Evolutionary conservation across 169 alveolate genomes (phyloP).

Genomic region (Theileria parva): DNA sequence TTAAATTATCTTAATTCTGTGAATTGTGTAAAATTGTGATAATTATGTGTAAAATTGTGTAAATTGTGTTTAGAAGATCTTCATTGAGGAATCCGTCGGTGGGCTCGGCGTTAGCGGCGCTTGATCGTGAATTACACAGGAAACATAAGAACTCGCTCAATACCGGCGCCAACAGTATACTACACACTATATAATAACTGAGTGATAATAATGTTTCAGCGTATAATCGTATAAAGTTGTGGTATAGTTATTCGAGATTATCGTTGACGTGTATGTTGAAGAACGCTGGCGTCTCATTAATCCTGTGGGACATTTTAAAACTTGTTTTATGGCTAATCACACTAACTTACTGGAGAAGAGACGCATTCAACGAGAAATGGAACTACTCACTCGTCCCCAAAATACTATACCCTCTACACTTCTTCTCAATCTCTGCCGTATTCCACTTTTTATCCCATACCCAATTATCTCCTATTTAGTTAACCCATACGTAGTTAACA

Average conservation of each 20-base stretch:
- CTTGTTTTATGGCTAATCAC: conserved; percentile 56
- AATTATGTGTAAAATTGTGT: too few relatives aligned
- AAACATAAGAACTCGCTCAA: not conserved
- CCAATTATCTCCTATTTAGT: not conserved
- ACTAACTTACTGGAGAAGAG: conserved; percentile 55
- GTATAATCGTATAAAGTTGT: conserved; percentile 13
- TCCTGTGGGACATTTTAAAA: conserved; percentile 55
- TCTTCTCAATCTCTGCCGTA: conserved; percentile 46
- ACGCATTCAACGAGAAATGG: conserved; percentile 24
- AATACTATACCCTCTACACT: conserved; percentile 49
- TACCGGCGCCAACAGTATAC: not conserved
- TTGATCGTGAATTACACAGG: conserved; percentile 1
- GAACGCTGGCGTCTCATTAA: conserved; percentile 51
- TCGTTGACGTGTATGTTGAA: conserved; percentile 62
- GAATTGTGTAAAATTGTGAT: too few relatives aligned
- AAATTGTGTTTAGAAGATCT: conserved; percentile 8
- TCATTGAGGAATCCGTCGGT: not conserved
- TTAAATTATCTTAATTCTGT: too few relatives aligned
- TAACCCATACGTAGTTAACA: not conserved
- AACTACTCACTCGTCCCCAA: conserved; percentile 31
- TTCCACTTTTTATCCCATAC: not conserved
- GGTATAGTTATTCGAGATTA: conserved; percentile 51
- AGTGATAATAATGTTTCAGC: conserved; percentile 10
- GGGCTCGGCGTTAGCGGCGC: not conserved
- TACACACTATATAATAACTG: not conserved